Evolutionary conservation across 2,329 filamentous ascomycete species (phyloP).

Genomic region (Penicillium sp.): DNA sequence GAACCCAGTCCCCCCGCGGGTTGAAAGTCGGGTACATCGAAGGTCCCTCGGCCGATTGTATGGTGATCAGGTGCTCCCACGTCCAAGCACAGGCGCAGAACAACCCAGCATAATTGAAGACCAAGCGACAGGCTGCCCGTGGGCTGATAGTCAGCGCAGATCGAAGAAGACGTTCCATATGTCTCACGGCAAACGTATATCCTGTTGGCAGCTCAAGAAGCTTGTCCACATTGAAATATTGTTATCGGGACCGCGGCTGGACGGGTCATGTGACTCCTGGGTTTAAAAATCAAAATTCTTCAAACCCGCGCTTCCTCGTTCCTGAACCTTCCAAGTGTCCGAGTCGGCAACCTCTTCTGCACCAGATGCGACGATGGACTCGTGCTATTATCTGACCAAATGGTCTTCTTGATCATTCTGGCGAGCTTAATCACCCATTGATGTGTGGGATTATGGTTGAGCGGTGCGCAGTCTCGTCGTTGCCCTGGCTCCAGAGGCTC

Average conservation of each 20-base stretch:
- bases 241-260: slow-evolving; percentile 1
- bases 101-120: slow-evolving; percentile 34
- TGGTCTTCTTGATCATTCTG: background rate
- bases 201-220: slow-evolving; percentile 7
- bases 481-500: background rate
- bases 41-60: slow-evolving; percentile 66
- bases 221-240: slow-evolving; percentile 4
- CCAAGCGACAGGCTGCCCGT: slow-evolving; percentile 28
- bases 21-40: slow-evolving; percentile 89
- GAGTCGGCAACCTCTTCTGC: background rate
- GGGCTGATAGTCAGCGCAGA: slow-evolving; percentile 26
- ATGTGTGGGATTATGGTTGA: slow-evolving; percentile 15
- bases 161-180: slow-evolving; percentile 36
- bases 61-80: slow-evolving; percentile 62
- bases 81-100: slow-evolving; percentile 41
- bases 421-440: slow-evolving; percentile 13
- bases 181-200: slow-evolving; percentile 7
- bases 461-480: background rate
- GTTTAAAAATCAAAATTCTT: slow-evolving; percentile 22
- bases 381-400: background rate
- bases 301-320: background rate
- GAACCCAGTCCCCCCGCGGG: slow-evolving; percentile 65
- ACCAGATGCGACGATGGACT: background rate
- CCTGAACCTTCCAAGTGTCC: background rate
- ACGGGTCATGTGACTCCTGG: background rate